Percentiles rank a stretch among this genome's conserved stretches.
These are phyloP conservation scores for Sporobolus alterniflorus DNA, from an alignment of 202 grass and related monocot genomes.

Conservation along the genomic window DNA sequence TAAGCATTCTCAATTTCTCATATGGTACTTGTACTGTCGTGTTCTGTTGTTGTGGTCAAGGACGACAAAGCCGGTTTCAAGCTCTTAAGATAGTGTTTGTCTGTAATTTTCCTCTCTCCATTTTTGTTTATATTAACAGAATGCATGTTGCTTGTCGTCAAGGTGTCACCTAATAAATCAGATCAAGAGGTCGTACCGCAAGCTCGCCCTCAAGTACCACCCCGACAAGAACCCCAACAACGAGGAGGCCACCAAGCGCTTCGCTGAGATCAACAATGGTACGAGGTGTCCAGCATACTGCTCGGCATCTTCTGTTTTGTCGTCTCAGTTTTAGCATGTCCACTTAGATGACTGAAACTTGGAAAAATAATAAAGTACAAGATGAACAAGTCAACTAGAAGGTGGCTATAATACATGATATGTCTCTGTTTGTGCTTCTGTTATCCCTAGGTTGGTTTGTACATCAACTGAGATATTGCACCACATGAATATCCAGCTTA, in stretches of 20 bases:
- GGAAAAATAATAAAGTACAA: not conserved
- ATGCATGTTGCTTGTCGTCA: too few species aligned
- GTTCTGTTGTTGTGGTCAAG: too few species aligned
- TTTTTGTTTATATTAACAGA: too few species aligned
- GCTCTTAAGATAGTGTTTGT: too few species aligned
- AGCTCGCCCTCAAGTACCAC: slow-evolving; percentile 97
- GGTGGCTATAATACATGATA: not conserved
- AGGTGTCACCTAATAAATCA: too few species aligned
- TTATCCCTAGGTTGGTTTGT: not conserved
- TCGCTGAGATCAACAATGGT: slow-evolving; percentile 97
- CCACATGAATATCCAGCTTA: not conserved
- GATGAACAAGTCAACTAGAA: not conserved
- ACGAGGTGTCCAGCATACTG: not conserved
- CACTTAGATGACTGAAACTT: not conserved
- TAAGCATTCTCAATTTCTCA: too few species aligned
- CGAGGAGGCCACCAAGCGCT: slow-evolving; percentile 91
- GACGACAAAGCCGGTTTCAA: too few species aligned
- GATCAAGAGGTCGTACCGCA: slow-evolving; percentile 97
- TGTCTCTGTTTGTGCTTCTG: not conserved
- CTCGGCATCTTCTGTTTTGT: not conserved
- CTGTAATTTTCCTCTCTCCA: too few species aligned
- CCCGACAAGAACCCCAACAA: slow-evolving; percentile 94
- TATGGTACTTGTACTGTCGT: too few species aligned
- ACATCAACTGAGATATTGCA: not conserved
- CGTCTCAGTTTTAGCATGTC: not conserved